These are phyloP conservation scores for Pseudocercospora fijiensis DNA, from an alignment of 2,329 filamentous ascomycete genomes.

Conservation along the genomic window DNA sequence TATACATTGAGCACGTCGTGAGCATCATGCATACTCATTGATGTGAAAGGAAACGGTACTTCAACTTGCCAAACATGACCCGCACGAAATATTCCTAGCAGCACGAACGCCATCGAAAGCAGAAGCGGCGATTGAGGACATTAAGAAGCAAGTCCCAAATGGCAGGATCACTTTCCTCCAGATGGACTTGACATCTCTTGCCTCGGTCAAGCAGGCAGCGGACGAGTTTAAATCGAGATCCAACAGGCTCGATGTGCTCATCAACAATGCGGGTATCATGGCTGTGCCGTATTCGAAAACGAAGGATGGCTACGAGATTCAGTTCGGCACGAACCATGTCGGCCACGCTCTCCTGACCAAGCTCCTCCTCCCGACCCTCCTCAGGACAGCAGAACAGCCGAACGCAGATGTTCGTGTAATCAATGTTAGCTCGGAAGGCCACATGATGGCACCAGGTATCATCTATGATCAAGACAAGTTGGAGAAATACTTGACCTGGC, in stretches of 20 bases:
- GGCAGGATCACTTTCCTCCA: conserved; percentile 47
- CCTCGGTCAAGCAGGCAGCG: conserved; percentile 51
- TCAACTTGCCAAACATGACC: conserved; percentile 48
- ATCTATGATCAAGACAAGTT: conserved; percentile 40
- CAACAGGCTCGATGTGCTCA: conserved; percentile 39
- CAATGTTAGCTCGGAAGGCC: conserved; percentile 43
- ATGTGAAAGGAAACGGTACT: conserved; percentile 41
- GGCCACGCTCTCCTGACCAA: conserved; percentile 51
- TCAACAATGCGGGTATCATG: conserved; percentile 44
- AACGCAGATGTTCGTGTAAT: conserved; percentile 48
- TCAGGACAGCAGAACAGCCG: conserved; percentile 40
- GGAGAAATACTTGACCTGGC: conserved; percentile 35
- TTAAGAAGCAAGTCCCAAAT: conserved; percentile 40
- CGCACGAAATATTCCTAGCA: conserved; percentile 49
- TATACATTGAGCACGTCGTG: too few species aligned
- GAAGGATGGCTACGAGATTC: conserved; percentile 52
- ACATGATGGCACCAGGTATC: conserved; percentile 32
- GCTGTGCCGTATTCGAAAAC: conserved; percentile 40
- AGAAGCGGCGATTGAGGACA: conserved; percentile 42
- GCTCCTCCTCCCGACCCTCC: conserved; percentile 47
- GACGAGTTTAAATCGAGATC: conserved; percentile 40
- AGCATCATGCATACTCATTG: not conserved
- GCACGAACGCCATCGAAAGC: conserved; percentile 48
- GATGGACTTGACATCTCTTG: conserved; percentile 54
- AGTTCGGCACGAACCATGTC: conserved; percentile 54